Conservation (phyloP, 2,329 filamentous ascomycete genomes). For the Colletotrichum tabaci region DNA sequence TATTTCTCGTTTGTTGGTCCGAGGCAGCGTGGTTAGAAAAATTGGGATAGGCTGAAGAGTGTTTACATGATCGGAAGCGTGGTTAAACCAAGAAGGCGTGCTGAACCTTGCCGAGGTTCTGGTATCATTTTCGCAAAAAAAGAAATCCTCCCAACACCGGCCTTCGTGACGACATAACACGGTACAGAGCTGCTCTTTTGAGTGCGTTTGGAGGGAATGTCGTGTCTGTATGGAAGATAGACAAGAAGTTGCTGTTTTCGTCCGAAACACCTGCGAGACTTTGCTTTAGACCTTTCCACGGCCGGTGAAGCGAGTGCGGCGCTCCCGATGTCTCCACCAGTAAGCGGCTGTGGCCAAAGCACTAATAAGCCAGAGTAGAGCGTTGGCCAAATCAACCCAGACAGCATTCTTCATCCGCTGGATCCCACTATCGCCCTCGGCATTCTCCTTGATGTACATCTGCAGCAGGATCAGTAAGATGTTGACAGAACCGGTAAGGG, state of each 20-base stretch:
- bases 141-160: background rate
- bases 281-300: conserved; percentile 66
- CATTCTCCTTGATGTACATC: conserved; percentile 80
- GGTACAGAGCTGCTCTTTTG: background rate
- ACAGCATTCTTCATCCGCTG: conserved; percentile 88
- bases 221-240: background rate
- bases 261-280: background rate
- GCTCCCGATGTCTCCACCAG: conserved; percentile 71
- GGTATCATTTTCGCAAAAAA: conserved; percentile 23
- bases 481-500: background rate
- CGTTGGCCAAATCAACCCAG: conserved; percentile 84
- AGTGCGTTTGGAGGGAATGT: background rate
- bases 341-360: conserved; percentile 68
- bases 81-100: background rate
- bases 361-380: conserved; percentile 82
- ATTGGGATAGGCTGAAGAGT: too few relatives aligned
- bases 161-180: background rate
- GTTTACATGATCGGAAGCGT: background rate
- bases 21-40: background rate
- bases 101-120: conserved; percentile 14
- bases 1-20: background rate
- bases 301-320: conserved; percentile 70
- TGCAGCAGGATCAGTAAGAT: conserved; percentile 43
- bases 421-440: conserved; percentile 75
- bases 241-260: background rate